Base-by-base conservation (phyloP, 2,329 filamentous ascomycete genomes). In the Ceratocystis destructans region DNA sequence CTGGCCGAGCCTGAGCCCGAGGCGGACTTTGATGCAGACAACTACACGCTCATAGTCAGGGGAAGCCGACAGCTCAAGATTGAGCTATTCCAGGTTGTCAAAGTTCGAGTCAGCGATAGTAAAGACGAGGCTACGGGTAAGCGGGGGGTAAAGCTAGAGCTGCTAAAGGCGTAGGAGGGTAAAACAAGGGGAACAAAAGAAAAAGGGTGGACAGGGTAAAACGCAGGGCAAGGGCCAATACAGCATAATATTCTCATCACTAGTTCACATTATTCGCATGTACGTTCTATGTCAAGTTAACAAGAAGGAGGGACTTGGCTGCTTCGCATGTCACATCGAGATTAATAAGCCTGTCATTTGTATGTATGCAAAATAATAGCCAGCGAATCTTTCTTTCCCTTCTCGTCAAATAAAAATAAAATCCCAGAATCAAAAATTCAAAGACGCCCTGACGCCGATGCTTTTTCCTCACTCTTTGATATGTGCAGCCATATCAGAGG, bases 111-210 rank as follows among this genome's bases (percentile, higher is more conserved):
- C 70, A 89, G 86, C 72, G 95, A 97, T 74, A 88, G 96, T 73
- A 90, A 92, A 79, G 94, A 99, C 75, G 90, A 95, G 78, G 85
- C 85, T 68, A 96, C 93, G n/a, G 94, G 94, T 66, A 99, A 97
- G 86, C 85, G 94, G 70, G 93, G 89, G 70, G 88, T 92, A 25
- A 90, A 87, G 80, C 82, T 94, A 80, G 85, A 87, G 76, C 74
- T 89, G 72, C 77, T 87, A 22, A 72, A 72, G 59, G 71, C 72
- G 28, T 73, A 69, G 67, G 20, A 10, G 46, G 59, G 53, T 41
- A 31, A 20, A 71, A 12, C 15, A 20, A 20, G 57, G 6, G 20
- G 10, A 53, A 45, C 45, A 31, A 64, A 61, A 44, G 53, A 63
- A 69, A 64, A 61, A 63, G 20, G 31, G 20, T 3, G 22, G 6